Base-by-base conservation (phyloP, 495 filamentous ascomycete genomes). In the Talaromyces trachyspermus region DNA sequence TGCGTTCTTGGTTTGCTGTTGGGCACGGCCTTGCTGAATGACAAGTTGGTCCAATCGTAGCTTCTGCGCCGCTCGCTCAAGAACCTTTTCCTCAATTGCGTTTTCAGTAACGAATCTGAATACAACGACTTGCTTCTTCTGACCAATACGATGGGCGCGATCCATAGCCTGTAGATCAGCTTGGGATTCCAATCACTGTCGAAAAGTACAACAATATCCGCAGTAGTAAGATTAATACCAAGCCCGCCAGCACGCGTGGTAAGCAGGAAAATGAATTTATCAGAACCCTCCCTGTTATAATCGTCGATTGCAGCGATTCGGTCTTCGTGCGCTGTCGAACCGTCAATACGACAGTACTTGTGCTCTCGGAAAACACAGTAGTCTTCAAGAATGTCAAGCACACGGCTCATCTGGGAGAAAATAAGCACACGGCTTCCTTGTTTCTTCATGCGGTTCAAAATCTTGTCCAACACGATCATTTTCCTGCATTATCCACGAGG, bases 111-210 rank as follows among this genome's bases (percentile, higher is more conserved):
- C 85, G 51, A 99, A 95, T 47, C 92, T 78, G 68, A 92, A 99
- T 1, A 97, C 92, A 25, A 88, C 76, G 2, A 99, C 92, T 57
- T 99, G 92, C 65, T 99, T 99, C 1, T 88, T 99, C 66, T 99
- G 92, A 37, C 92, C 92, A 59, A 98, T 98, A 67, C 92, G 87
- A 71, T 98, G 92, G 24, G 92, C 92, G 53, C 92, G 86, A 52
- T 98, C 92, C 92, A 98, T 98, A 33, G 92, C 92, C 67, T 98
- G 92, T 37, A 98, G 64, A 79, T 99, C 92, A 12, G 92, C 92
- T 64, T 99, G 92, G 92, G 92, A 54, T 99, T 99, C 92, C 92
- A 99, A 60, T 99, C 92, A 61, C 89, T 95, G 61, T 99, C 92
- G 59, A 89, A 99, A n/a, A 99, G 80, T 15, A 99, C 81, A 29